phyloP scores from a whole-genome alignment of 2,329 filamentous ascomycete genomes.

The Penicillium sp. region DNA sequence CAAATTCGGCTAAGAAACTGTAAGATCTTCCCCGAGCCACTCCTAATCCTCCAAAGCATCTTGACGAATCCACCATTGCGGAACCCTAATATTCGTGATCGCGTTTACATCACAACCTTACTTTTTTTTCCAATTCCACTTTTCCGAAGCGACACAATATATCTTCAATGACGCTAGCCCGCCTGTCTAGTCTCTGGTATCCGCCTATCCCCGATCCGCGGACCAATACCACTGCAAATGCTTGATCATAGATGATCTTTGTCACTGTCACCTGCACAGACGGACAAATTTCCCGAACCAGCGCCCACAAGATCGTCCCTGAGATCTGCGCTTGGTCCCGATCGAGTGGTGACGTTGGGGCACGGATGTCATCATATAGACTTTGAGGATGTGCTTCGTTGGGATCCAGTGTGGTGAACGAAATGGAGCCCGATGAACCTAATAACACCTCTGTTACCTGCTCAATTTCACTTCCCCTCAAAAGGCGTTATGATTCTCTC shows the following conservation, averaged over 20 bases:
- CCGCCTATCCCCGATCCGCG: not conserved
- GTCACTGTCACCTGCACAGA: conserved; percentile 14
- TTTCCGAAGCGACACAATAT: not conserved
- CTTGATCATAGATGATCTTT: conserved; percentile 1
- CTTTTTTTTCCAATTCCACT: not conserved
- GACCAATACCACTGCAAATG: not conserved
- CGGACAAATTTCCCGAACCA: conserved; percentile 26
- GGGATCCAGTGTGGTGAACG: not conserved
- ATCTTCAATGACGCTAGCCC: not conserved
- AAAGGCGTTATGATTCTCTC: not conserved
- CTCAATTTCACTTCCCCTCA: not conserved
- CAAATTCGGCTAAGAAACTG: conserved; percentile 15
- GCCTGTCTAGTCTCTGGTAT: conserved; percentile 4
- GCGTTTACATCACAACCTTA: conserved; percentile 5
- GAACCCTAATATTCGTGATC: conserved; percentile 8
- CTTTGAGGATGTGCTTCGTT: not conserved
- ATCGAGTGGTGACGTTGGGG: conserved; percentile 20
- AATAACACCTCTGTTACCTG: not conserved
- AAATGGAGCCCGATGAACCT: not conserved
- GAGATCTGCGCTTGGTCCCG: conserved; percentile 14
- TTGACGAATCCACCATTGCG: conserved; percentile 14
- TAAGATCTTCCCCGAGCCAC: conserved; percentile 18
- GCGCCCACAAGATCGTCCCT: conserved; percentile 18
- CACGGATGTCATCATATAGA: conserved; percentile 13
- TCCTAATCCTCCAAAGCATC: conserved; percentile 9